Evolutionary conservation across 129 eudicot species (phyloP), one percentile per base, ranked within the genome.

Genomic region (Cynara cardunculus): DNA sequence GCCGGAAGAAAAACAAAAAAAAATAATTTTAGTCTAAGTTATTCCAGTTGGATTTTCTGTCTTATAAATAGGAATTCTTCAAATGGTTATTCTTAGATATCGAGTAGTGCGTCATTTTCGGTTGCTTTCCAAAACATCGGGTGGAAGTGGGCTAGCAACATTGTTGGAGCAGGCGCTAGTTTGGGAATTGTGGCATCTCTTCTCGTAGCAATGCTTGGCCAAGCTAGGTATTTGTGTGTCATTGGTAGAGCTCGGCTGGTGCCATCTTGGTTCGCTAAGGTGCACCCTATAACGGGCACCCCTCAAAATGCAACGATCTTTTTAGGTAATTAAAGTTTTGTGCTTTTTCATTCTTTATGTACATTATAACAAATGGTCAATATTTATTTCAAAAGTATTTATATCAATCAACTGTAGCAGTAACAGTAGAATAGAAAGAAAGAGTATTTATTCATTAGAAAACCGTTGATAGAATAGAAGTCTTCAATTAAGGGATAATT

Each of bases 131-230:
- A 84, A 83, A 84, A 69, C 71, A 86, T 86, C 72, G 89, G 89
- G 37, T 90, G 95, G 95, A 86, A 87, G 59, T 90, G 95, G 95
- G 90, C 90, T 3, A 70, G 90, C 87, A 88, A 88, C 82, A 71
- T 88, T 25, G 92, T 90, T 31, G 95, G 95, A 75, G 92, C 87
- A 8, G 95, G 95, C 9, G 95, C 95, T 73, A 86, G 86, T 78
- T 73, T 90, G 76, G 95, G 95, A 44, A 90, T 90, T 31, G 81
- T 86, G 66, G 92, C 95, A 22, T 90, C 95, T 67, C 90, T 90
- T 65, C 83, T 90, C 62, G 95, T 90, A 19, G 92, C 95, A 62
- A 90, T 90, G 95, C 92, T 90, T 80, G 95, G 95, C 74, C 95
- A 90, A 76, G 95, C 95, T 53, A 84, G 95, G 77, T 90, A 90